Conservation (phyloP, 345 rosid species). For the Eucalyptus shirleyi region DNA sequence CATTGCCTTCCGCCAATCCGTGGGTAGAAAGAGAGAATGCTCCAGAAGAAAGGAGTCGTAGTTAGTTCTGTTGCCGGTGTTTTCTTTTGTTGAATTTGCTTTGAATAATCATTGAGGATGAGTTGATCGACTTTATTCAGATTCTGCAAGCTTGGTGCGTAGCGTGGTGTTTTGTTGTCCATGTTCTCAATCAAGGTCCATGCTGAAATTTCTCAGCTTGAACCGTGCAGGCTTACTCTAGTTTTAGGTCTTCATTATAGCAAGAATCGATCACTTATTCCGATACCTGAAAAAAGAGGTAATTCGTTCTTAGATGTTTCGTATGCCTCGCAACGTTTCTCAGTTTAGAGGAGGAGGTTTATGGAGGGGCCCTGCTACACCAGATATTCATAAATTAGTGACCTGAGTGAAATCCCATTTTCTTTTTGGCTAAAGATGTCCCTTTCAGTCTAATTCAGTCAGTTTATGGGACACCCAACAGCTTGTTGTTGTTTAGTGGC, state of each 20-base stretch:
- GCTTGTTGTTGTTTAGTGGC: not conserved
- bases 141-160: not conserved
- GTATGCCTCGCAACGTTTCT: not conserved
- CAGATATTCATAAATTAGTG: not conserved
- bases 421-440: not conserved
- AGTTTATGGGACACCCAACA: not conserved
- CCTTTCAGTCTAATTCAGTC: not conserved
- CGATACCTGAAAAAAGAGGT: not conserved
- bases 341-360: not conserved
- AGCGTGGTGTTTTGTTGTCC: not conserved
- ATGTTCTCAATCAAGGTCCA: not conserved
- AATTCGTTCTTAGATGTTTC: not conserved
- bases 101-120: not conserved
- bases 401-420: not conserved
- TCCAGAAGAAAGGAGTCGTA: not conserved
- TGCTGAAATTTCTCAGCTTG: not conserved
- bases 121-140: not conserved
- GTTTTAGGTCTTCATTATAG: not conserved
- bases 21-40: not conserved
- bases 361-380: not conserved
- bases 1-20: not conserved
- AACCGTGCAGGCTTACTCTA: not conserved
- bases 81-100: not conserved
- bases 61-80: not conserved
- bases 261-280: not conserved